Evolutionary conservation across 2,329 filamentous ascomycete genomes (phyloP).

Genomic region (Pseudocercospora macadamiae): DNA sequence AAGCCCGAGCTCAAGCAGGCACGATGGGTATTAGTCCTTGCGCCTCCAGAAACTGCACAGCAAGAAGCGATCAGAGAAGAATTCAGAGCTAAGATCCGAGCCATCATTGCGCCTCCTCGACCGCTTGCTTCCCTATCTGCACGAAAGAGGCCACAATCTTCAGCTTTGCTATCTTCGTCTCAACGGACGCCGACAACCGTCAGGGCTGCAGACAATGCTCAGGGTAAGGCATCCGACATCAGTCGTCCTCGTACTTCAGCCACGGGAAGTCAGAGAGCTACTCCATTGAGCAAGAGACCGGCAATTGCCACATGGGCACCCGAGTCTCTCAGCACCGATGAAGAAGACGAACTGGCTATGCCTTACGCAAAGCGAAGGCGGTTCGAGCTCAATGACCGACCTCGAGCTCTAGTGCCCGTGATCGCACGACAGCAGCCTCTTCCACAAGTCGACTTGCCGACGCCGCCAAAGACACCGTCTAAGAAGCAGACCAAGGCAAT

Average conservation of each 20-base stretch:
- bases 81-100: not conserved
- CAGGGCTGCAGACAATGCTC: too few species aligned
- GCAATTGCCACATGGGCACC: not conserved
- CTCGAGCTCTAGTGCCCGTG: not conserved
- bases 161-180: too few species aligned
- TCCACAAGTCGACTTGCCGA: not conserved
- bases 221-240: too few species aligned
- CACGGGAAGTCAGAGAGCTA: not conserved
- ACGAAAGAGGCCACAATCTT: too few species aligned
- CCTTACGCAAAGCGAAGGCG: not conserved
- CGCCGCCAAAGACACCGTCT: not conserved
- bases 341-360: not conserved
- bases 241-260: too few species aligned
- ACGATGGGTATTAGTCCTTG: not conserved
- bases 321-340: not conserved
- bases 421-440: not conserved
- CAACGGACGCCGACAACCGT: too few species aligned
- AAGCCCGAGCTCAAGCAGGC: not conserved
- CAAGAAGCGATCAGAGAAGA: not conserved
- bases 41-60: not conserved
- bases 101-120: not conserved
- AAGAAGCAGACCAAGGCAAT: not conserved
- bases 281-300: not conserved
- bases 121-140: too few species aligned
- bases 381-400: not conserved